phyloP scores from a whole-genome alignment of 2,329 filamentous ascomycete species.

The Fonsecaea pugnacius region DNA sequence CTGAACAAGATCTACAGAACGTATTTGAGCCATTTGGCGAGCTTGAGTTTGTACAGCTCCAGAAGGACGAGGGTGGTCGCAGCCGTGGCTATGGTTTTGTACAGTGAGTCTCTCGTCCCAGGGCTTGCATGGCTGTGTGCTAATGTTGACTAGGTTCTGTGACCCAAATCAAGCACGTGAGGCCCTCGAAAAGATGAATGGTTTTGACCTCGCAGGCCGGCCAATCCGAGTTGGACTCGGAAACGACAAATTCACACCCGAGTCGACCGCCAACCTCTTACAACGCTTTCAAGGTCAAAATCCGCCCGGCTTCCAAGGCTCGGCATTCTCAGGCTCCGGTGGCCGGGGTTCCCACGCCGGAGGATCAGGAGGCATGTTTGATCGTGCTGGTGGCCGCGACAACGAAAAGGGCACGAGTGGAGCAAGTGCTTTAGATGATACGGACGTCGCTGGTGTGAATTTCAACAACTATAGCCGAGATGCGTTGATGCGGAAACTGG shows the following conservation, averaged over 20 bases:
- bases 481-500: conserved; percentile 97
- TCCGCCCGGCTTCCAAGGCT: conserved; percentile 73
- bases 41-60: conserved; percentile 94
- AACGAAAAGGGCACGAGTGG: conserved; percentile 85
- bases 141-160: conserved; percentile 68
- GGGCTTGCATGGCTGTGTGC: conserved; percentile 34
- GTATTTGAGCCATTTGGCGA: conserved; percentile 98
- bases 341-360: conserved; percentile 83
- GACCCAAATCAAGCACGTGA: conserved; percentile 90
- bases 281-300: conserved; percentile 87
- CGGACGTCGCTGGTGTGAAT: conserved; percentile 96
- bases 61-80: conserved; percentile 89
- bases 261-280: conserved; percentile 89
- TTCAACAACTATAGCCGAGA: conserved; percentile 99
- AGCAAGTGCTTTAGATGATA: conserved; percentile 94
- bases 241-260: conserved; percentile 99
- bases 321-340: conserved; percentile 86
- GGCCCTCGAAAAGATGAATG: conserved; percentile 98
- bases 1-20: conserved; percentile 90
- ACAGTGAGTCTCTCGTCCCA: conserved; percentile 70
- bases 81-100: conserved; percentile 98
- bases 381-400: conserved; percentile 85
- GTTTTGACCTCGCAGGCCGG: conserved; percentile 95
- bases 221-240: conserved; percentile 98
- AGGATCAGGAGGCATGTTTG: conserved; percentile 73